phyloP scores from a whole-genome alignment of 352 stramenopile genomes.

The Phytophthora syringae region DNA sequence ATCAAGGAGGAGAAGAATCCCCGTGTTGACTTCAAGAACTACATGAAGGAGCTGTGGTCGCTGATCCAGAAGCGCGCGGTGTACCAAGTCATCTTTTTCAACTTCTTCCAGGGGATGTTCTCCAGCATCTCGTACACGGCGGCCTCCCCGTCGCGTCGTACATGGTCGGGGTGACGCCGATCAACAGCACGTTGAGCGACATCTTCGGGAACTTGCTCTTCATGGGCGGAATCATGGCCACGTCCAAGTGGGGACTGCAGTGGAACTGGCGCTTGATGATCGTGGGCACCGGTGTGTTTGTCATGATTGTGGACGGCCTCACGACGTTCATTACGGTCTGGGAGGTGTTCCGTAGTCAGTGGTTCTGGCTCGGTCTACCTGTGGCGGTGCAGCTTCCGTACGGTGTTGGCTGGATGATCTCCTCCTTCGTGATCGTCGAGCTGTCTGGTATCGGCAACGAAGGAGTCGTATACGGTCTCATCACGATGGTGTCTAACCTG shows the following conservation, averaged over 20 bases:
- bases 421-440: constrained; percentile 48
- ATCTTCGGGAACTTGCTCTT: constrained; percentile 34
- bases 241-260: constrained; percentile 26
- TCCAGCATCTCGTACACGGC: constrained; percentile 26
- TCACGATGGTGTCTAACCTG: constrained; percentile 35
- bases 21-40: not conserved
- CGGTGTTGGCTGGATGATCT: constrained; percentile 46
- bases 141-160: constrained; percentile 21
- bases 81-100: constrained; percentile 39
- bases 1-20: constrained; percentile 33
- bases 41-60: constrained; percentile 2
- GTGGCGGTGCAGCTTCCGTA: constrained; percentile 42
- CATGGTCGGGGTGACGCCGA: constrained; percentile 28
- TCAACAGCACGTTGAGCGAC: constrained; percentile 29
- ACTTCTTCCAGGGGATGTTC: constrained; percentile 32
- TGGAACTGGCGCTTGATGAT: constrained; percentile 42
- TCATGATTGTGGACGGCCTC: constrained; percentile 30
- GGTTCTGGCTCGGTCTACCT: constrained; percentile 44
- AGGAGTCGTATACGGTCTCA: constrained; percentile 43
- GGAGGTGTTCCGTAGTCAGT: constrained; percentile 47
- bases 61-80: constrained; percentile 29
- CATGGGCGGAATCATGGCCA: constrained; percentile 24
- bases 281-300: constrained; percentile 9
- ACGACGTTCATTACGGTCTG: constrained; percentile 43
- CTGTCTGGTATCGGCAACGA: constrained; percentile 51